Evolutionary conservation across 2,329 filamentous ascomycete genomes (phyloP).

Genomic region (Tolypocladium ovalisporum): DNA sequence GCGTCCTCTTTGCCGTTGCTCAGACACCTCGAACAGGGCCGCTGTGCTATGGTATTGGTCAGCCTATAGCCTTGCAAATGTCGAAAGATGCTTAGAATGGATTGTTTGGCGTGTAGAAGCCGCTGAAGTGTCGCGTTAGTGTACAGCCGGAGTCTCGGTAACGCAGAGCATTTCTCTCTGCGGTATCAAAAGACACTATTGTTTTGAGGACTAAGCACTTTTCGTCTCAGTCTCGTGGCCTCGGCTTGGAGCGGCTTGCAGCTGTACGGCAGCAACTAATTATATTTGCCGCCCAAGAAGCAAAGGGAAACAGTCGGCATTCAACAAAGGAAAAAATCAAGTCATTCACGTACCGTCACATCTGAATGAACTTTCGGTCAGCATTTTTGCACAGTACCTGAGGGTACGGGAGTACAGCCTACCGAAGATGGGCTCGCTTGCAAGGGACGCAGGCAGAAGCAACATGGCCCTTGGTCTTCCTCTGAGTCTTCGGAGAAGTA

Average conservation of each 20-base stretch:
- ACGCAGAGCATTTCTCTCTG: neutral
- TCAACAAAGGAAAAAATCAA: neutral
- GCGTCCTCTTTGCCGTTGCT: conserved; percentile 71
- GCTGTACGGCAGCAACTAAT: neutral
- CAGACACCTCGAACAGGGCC: conserved; percentile 68
- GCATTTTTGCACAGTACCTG: neutral
- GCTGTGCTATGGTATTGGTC: conserved; percentile 44
- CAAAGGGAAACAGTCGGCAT: neutral
- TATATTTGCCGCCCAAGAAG: neutral
- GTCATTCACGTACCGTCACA: conserved; percentile 49
- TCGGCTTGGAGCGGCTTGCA: neutral
- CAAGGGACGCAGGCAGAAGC: conserved; percentile 79
- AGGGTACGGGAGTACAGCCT: conserved; percentile 12
- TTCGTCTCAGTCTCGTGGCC: neutral
- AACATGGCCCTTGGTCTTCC: conserved; percentile 70
- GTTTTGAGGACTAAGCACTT: neutral
- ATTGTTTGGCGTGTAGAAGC: no score
- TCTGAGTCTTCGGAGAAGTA: conserved; percentile 48
- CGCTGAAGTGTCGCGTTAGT: no score
- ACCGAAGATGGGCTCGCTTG: conserved; percentile 72
- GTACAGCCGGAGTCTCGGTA: neutral
- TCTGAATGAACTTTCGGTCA: conserved; percentile 21
- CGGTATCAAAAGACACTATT: neutral
- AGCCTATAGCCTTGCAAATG: conserved; percentile 13
- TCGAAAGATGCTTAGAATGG: neutral